These are phyloP conservation scores for Fusarium pininemorale DNA, from an alignment of 2,329 filamentous ascomycete species.

Conservation along the genomic window DNA sequence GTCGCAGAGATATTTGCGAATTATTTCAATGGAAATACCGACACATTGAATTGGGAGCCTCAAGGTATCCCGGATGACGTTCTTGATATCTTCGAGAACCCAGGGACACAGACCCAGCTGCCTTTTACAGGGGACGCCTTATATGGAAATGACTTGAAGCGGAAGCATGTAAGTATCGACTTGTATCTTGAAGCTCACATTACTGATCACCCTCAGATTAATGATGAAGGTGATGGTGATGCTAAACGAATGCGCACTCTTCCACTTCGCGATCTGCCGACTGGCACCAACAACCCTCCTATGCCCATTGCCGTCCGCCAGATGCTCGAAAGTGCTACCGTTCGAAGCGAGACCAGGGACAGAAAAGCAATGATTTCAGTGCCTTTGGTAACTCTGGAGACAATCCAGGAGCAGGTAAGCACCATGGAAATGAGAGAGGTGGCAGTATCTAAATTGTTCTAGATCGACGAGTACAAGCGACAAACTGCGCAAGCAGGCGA, in stretches of 20 bases:
- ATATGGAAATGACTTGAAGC: conserved; percentile 54
- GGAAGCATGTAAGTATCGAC: conserved; percentile 55
- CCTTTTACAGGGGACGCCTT: conserved; percentile 23
- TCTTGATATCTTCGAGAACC: conserved; percentile 57
- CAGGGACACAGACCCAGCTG: conserved; percentile 49
- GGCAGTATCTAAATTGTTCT: conserved; percentile 23
- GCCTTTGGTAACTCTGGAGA: conserved; percentile 50
- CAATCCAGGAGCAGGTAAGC: conserved; percentile 51
- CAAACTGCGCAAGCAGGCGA: conserved; percentile 37
- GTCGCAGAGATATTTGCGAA: conserved; percentile 58
- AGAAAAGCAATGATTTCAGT: conserved; percentile 41
- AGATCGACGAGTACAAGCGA: conserved; percentile 47
- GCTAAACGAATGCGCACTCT: conserved; percentile 44
- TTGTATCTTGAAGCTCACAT: background rate
- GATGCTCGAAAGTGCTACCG: conserved; percentile 40
- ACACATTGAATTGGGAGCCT: conserved; percentile 57
- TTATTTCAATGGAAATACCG: conserved; percentile 52
- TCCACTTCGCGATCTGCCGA: conserved; percentile 27
- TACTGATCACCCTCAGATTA: conserved; percentile 4
- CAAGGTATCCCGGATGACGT: conserved; percentile 58
- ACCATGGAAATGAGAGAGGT: background rate
- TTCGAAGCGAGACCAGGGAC: conserved; percentile 12
- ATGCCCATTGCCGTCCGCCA: conserved; percentile 46
- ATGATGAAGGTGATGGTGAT: conserved; percentile 49
- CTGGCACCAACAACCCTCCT: conserved; percentile 43